Evolutionary conservation across 1,139 yeast genomes (phyloP).

Genomic region (Geotrichum europaeum): DNA sequence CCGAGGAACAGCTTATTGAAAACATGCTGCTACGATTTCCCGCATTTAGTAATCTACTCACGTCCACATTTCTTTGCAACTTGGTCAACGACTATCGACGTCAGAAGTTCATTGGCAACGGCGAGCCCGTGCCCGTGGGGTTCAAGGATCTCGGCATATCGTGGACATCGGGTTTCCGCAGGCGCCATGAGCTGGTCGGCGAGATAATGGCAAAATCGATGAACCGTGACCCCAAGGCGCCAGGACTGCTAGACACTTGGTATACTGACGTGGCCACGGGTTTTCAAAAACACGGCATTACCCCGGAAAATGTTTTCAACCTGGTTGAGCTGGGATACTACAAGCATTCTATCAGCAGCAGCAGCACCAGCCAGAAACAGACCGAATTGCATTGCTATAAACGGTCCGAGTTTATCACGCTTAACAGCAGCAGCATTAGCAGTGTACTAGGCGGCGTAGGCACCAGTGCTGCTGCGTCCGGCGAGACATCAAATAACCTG

Average conservation of each 20-base stretch:
- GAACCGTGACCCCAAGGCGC: slow-evolving; percentile 6
- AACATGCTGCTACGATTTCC: slow-evolving; percentile 8
- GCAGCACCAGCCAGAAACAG: background rate
- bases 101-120: background rate
- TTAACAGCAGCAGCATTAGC: background rate
- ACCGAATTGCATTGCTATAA: slow-evolving; percentile 1
- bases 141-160: slow-evolving; percentile 13
- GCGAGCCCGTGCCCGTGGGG: background rate
- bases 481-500: background rate
- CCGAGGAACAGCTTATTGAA: slow-evolving; percentile 9
- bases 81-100: slow-evolving; percentile 10
- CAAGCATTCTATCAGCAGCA: background rate
- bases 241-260: slow-evolving; percentile 16
- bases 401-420: slow-evolving; percentile 1
- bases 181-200: slow-evolving; percentile 8
- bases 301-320: slow-evolving; percentile 12
- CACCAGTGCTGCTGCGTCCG: background rate
- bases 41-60: slow-evolving; percentile 8
- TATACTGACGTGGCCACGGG: slow-evolving; percentile 4
- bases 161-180: slow-evolving; percentile 17
- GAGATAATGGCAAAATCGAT: slow-evolving; percentile 15
- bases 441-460: background rate
- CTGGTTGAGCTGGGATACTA: slow-evolving; percentile 13
- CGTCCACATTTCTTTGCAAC: slow-evolving; percentile 13
- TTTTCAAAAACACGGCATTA: slow-evolving; percentile 1